phyloP scores from a whole-genome alignment of 257 asterid genomes.

The Coffea eugenioides region DNA sequence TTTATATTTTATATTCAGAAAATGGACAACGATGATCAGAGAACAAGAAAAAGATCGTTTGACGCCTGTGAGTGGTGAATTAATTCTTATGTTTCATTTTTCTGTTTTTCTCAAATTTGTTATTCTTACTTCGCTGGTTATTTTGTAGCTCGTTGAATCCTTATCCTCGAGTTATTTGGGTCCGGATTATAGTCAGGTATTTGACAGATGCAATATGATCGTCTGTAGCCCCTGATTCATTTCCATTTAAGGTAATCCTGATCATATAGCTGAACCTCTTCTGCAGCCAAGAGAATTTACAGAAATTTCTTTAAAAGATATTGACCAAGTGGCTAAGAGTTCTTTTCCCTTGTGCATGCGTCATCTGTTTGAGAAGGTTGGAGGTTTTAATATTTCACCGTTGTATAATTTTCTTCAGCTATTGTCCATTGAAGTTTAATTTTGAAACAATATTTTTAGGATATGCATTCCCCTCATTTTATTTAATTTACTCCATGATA shows the following conservation, averaged over 20 bases:
- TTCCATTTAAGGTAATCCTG: conserved; percentile 21
- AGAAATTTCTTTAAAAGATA: conserved; percentile 75
- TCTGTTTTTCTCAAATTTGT: conserved; percentile 12
- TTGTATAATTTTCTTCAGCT: neutral
- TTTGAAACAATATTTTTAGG: neutral
- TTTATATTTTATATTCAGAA: conserved; percentile 46
- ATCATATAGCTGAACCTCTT: conserved; percentile 26
- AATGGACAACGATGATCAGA: conserved; percentile 90
- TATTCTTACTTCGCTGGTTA: conserved; percentile 33
- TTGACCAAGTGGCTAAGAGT: conserved; percentile 82
- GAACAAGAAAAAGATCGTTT: conserved; percentile 92
- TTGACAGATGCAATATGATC: conserved; percentile 13
- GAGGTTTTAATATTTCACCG: neutral
- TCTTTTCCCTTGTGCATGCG: conserved; percentile 99
- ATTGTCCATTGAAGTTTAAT: neutral
- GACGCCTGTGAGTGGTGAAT: conserved; percentile 71
- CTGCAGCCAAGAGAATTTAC: conserved; percentile 68
- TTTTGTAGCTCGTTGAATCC: conserved; percentile 76
- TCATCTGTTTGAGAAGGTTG: conserved; percentile 89
- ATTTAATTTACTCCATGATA: neutral
- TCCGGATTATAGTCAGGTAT: conserved; percentile 94
- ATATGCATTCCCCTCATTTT: neutral
- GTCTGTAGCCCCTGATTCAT: conserved; percentile 6
- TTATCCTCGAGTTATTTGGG: conserved; percentile 87
- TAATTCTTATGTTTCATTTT: conserved; percentile 15